Evolutionary conservation across 805 yeast species (phyloP).

Genomic region (Metschnikowia arizonensis): DNA sequence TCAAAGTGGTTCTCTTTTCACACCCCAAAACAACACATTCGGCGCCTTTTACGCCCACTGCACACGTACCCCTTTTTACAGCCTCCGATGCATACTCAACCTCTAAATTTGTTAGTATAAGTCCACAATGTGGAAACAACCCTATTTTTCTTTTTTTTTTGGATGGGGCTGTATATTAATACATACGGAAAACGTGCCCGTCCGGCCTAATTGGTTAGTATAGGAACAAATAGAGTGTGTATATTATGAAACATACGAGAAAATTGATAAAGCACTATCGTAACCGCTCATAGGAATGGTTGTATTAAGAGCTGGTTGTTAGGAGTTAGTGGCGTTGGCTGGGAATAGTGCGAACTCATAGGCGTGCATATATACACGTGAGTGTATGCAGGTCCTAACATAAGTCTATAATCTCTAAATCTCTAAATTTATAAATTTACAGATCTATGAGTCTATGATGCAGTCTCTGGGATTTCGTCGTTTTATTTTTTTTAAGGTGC

Average conservation of each 20-base stretch:
- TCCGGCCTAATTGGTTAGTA: conserved; percentile 73
- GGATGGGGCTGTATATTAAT: background rate
- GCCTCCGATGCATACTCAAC: conserved; percentile 98
- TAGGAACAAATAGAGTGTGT: background rate
- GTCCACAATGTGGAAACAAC: background rate
- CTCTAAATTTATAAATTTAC: too few species aligned
- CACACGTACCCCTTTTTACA: conserved; percentile 96
- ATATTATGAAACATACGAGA: conserved; percentile 62
- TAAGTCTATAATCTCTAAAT: too few species aligned
- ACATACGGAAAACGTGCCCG: conserved; percentile 93
- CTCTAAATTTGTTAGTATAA: conserved; percentile 47
- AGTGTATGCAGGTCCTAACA: too few species aligned
- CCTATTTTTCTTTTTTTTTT: too few species aligned
- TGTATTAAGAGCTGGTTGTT: background rate
- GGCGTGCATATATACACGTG: conserved; percentile 5
- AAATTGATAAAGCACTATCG: conserved; percentile 97
- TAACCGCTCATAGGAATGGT: conserved; percentile 78
- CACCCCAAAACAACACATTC: conserved; percentile 91
- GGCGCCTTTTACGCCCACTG: conserved; percentile 92
- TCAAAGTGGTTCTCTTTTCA: conserved; percentile 92
- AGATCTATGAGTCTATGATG: too few species aligned
- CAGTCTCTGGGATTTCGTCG: too few species aligned
- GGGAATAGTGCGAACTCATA: conserved; percentile 7
- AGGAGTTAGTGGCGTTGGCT: conserved; percentile 9
- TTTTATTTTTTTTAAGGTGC: too few species aligned